Evolutionary conservation across 2,329 filamentous ascomycete genomes (phyloP).

Genomic region (Colletotrichum lini): DNA sequence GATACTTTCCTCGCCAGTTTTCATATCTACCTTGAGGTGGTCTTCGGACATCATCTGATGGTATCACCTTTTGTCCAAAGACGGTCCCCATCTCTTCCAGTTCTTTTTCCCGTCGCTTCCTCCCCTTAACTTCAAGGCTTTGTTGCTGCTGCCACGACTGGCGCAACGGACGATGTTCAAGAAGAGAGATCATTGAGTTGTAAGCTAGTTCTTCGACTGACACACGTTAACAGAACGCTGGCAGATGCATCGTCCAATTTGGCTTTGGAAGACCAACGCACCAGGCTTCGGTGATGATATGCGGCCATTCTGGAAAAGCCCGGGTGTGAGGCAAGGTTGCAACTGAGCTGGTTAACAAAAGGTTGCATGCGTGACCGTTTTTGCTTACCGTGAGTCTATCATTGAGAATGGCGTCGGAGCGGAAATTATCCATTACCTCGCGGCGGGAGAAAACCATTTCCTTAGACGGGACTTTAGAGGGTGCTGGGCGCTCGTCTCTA

Average conservation of each 20-base stretch:
- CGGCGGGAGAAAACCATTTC: conserved; percentile 54
- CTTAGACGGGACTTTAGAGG: conserved; percentile 36
- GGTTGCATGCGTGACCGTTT: conserved; percentile 16
- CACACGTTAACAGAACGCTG: background rate
- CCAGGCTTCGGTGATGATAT: conserved; percentile 49
- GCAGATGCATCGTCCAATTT: background rate
- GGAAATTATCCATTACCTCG: conserved; percentile 69
- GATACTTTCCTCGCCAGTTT: background rate
- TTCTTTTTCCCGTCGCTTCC: conserved; percentile 50
- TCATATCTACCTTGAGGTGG: too few species aligned
- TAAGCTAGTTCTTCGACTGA: conserved; percentile 34
- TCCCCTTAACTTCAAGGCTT: conserved; percentile 43
- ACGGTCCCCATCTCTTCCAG: conserved; percentile 55
- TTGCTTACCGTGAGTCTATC: conserved; percentile 52
- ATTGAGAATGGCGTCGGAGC: conserved; percentile 66
- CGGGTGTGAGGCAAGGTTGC: conserved; percentile 54
- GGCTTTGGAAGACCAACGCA: conserved; percentile 40
- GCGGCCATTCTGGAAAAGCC: conserved; percentile 61
- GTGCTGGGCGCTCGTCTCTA: conserved; percentile 42
- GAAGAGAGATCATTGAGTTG: conserved; percentile 39
- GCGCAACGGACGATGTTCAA: conserved; percentile 21
- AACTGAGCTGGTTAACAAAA: conserved; percentile 48
- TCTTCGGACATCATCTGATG: background rate
- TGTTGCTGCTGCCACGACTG: conserved; percentile 37
- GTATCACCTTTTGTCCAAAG: conserved; percentile 46